Base-by-base conservation (phyloP, 441 rosid genomes). In the Erodium moschatum region DNA sequence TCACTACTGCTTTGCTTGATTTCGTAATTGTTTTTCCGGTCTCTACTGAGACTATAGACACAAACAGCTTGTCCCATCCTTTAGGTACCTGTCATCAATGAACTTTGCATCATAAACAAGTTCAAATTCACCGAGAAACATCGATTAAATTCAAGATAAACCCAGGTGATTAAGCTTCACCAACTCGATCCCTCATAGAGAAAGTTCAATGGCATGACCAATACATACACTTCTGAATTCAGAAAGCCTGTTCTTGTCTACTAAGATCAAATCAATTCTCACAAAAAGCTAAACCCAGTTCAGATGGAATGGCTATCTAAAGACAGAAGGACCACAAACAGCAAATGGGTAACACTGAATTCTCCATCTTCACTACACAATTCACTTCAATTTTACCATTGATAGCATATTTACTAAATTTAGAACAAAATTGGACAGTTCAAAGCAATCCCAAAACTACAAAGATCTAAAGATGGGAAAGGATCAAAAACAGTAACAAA, bases 61-160 rank as follows among this genome's bases (percentile, higher is more conserved):
- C 81, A 69, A 74, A 74, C 73, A 87, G 73, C 74, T 77, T 83
- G 79, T 85, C 90, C 92, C 93, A 87, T 79, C 90, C 85, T 78
- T 82, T 84, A 68, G 93, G 90, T 1, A 84, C 90, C 89, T 87
- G 75, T 58, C 7, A 66, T 13, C 29, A 38, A 9, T 21, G 19
- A 27, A 42, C 6, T 1, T 61, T 10, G 31, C 11, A 6, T 61
- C 8, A 61, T 18, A 21, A 19, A 61, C 20, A 61, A 6, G 11
- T 44, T 44, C 1, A 9, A 44, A 44, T 44, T 44, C 13, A 44
- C 13, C 27, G 2, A 18, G 10, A 61, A 18, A 11, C 20, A 61
- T 12, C 5, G 6, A 10, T 6, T 44, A 44, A 18, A 10, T 61
- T 61, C 31, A 21, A 44, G 50, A 44, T 10, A 10, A 11, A 44